A percentile compares a stretch with the other conserved stretches of the same genome.
These are phyloP conservation scores for Batrachochytrium dendrobatidis DNA, from an alignment of 371 early-diverging fungal species.

Conservation along the genomic window DNA sequence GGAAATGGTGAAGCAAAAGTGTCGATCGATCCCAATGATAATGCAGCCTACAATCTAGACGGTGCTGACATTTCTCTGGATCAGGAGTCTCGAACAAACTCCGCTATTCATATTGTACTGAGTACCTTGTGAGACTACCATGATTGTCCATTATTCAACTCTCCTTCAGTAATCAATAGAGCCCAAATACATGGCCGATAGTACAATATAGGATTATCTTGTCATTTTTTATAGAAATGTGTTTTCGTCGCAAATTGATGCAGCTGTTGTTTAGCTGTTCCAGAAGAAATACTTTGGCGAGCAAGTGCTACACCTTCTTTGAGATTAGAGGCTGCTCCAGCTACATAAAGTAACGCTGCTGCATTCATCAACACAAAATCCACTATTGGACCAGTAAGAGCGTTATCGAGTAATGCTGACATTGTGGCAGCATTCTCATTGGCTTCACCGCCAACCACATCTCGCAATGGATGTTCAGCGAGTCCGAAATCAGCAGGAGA, in stretches of 20 bases:
- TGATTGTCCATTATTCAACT: not conserved
- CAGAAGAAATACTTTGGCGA: conserved; percentile 58
- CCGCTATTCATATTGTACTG: conserved; percentile 27
- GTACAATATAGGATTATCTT: not conserved
- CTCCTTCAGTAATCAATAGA: not conserved
- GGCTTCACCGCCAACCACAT: conserved; percentile 74
- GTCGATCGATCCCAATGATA: not conserved
- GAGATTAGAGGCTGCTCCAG: conserved; percentile 64
- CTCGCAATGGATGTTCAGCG: conserved; percentile 55
- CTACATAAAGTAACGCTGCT: conserved; percentile 75
- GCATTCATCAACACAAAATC: conserved; percentile 90
- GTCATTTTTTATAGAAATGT: no score
- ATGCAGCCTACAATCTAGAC: conserved; percentile 16
- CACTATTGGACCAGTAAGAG: conserved; percentile 61
- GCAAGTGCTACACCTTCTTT: conserved; percentile 75
- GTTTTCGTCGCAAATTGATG: conserved; percentile 22
- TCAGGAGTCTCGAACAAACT: conserved; percentile 16
- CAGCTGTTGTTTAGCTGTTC: conserved; percentile 58
- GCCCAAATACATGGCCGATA: not conserved
- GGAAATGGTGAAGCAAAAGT: not conserved
- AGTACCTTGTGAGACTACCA: not conserved
- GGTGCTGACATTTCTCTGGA: no score
- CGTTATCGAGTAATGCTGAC: conserved; percentile 52
- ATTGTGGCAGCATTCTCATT: conserved; percentile 67
- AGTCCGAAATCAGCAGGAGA: conserved; percentile 86